Evolutionary conservation across 2,329 filamentous ascomycete species (phyloP), one percentile per base, ranked within the genome.

Genomic region (Penicillium sp.): DNA sequence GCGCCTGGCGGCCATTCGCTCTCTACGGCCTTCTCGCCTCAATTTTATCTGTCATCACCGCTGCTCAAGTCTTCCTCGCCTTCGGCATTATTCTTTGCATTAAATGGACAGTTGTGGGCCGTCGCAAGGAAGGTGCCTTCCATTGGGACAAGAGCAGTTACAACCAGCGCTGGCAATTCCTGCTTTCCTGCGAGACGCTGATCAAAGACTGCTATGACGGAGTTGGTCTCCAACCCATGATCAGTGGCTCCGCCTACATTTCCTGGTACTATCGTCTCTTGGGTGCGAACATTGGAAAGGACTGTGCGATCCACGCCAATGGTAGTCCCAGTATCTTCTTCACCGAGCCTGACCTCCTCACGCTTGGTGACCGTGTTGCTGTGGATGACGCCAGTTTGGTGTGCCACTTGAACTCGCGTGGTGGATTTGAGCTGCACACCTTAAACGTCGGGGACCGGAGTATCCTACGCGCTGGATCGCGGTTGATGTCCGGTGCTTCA

Each of bases 111-210:
- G 67, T 84, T 2, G 71, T 84, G 25, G 82, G 82, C 16, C 77
- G 77, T 19, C 74, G 82, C 37, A 68, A 69, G 57, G 77, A 78
- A 3, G 82, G 82, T 14, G 80, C 79, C 57, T 82, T 82, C 61
- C 80, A 83, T 67, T 84, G 82, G 82, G 82, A 84, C 63, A 79
- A 79, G 66, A 78, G 73, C 19, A 73, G 75, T 16, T 84, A 84
- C 69, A 84, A 81, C 67, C 82, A 84, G 62, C 78, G 80, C 33
- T 84, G 82, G 81, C 81, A 84, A 62, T 63, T 84, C 9, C 81
- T 80, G 63, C 72, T 84, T 3, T 74, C 75, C 30, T 75, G 83
- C 36, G 82, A 84, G 69, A 75, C 74, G 17, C 67, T 84, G 3
- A 76, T 81, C 1, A 73, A 78, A 9, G 70, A 77, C 38, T 82